These are phyloP conservation scores for Tulasnella sp. DNA, from an alignment of 768 basidiomycete species.

Conservation along the genomic window DNA sequence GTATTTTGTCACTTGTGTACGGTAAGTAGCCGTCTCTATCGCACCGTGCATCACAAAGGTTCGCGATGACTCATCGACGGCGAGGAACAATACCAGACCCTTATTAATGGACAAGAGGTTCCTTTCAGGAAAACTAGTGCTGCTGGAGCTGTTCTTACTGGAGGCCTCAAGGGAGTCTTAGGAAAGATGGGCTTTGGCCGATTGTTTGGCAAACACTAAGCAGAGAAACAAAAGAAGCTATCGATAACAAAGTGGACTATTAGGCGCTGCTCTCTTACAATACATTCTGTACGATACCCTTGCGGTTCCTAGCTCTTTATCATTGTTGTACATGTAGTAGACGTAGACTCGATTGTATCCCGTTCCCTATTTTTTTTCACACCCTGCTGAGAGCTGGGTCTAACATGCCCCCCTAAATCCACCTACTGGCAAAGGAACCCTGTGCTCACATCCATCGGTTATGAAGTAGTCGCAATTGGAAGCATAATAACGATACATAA, in stretches of 20 bases:
- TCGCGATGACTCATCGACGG: slow-evolving; percentile 73
- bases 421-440: no score
- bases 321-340: slow-evolving; percentile 6
- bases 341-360: slow-evolving; percentile 2
- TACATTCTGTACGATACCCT: slow-evolving; percentile 2
- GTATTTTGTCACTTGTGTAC: no score
- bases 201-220: slow-evolving; percentile 47
- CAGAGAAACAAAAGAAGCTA: neutral
- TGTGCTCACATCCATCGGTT: neutral
- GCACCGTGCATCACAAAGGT: no score
- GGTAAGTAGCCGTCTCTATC: no score
- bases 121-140: slow-evolving; percentile 17
- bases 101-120: slow-evolving; percentile 17
- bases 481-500: neutral
- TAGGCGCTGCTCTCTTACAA: neutral
- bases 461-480: neutral
- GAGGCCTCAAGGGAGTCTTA: slow-evolving; percentile 47
- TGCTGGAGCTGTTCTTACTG: slow-evolving; percentile 14
- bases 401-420: no score
- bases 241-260: neutral
- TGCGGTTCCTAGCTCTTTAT: neutral
- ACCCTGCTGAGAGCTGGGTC: no score
- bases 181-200: slow-evolving; percentile 54
- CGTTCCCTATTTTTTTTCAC: neutral
- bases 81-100: slow-evolving; percentile 47